Conservation (phyloP, 2,329 filamentous ascomycete genomes). For the Claviceps pusilla region DNA sequence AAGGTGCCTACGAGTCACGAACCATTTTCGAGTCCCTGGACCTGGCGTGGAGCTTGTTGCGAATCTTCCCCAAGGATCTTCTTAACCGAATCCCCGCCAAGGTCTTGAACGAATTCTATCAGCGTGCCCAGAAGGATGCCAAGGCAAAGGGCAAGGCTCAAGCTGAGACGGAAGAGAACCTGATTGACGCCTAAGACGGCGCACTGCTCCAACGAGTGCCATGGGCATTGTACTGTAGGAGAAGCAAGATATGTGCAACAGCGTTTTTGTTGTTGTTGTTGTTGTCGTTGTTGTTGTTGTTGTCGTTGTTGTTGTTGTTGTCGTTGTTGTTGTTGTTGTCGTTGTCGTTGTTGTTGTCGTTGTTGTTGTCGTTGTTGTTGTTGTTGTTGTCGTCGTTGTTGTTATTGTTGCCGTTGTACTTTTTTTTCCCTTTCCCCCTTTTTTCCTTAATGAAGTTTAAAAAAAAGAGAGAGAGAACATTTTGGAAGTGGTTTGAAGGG, state of each 20-base stretch:
- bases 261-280: not conserved
- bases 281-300: not conserved
- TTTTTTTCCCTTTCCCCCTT: not conserved
- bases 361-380: not conserved
- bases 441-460: not conserved
- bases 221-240: not conserved
- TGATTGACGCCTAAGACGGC: conserved; percentile 39
- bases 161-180: conserved; percentile 39
- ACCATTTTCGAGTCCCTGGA: conserved; percentile 89
- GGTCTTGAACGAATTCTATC: conserved; percentile 70
- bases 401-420: no score
- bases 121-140: conserved; percentile 46
- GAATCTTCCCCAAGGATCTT: conserved; percentile 95
- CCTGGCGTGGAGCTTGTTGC: conserved; percentile 86
- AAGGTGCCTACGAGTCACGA: conserved; percentile 83
- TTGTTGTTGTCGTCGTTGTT: not conserved
- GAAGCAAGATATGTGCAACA: not conserved
- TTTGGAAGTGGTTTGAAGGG: not conserved
- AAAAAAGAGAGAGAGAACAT: not conserved
- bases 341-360: not conserved
- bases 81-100: conserved; percentile 88
- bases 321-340: no score
- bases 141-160: conserved; percentile 48
- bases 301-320: no score
- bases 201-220: not conserved